A percentile compares a stretch with the other conserved stretches of the same genome.
Evolutionary conservation across 2,329 filamentous ascomycete species (phyloP).

Genomic region (Ophiocordyceps camponoti-rufipedis): DNA sequence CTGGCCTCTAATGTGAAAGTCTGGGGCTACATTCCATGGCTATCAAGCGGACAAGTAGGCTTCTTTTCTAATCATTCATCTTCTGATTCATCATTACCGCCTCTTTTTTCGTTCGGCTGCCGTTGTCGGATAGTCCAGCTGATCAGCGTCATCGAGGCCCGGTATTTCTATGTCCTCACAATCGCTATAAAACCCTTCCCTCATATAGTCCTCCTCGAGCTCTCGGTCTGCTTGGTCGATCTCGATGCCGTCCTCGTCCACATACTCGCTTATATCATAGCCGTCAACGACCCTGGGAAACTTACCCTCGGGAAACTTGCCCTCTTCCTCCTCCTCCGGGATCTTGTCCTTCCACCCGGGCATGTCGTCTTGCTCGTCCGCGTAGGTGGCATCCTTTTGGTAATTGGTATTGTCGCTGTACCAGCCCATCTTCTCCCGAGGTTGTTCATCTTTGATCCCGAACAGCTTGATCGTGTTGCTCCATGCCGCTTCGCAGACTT

Average conservation of each 20-base stretch:
- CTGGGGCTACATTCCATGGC: no score
- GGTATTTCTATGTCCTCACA: no score
- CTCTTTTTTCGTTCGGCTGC: neutral
- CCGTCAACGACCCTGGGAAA: no score
- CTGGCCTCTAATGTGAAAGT: conserved; percentile 22
- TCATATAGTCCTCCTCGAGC: neutral
- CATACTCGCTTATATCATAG: neutral
- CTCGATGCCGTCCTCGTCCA: neutral
- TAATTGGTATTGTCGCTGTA: neutral
- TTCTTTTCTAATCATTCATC: no score
- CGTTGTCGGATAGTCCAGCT: neutral
- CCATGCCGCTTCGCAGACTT: conserved; percentile 77
- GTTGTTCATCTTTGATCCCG: conserved; percentile 31
- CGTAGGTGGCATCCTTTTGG: neutral
- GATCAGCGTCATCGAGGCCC: no score
- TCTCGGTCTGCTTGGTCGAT: neutral
- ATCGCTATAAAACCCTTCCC: neutral
- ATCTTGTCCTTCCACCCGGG: no score
- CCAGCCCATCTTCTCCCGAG: neutral
- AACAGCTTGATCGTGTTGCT: conserved; percentile 68
- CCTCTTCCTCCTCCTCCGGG: no score
- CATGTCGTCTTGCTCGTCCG: neutral
- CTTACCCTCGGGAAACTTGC: no score
- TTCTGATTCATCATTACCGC: neutral
- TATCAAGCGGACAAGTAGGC: no score